Evolutionary conservation across 331 rosid species (phyloP).

Genomic region (Saraca asoca): DNA sequence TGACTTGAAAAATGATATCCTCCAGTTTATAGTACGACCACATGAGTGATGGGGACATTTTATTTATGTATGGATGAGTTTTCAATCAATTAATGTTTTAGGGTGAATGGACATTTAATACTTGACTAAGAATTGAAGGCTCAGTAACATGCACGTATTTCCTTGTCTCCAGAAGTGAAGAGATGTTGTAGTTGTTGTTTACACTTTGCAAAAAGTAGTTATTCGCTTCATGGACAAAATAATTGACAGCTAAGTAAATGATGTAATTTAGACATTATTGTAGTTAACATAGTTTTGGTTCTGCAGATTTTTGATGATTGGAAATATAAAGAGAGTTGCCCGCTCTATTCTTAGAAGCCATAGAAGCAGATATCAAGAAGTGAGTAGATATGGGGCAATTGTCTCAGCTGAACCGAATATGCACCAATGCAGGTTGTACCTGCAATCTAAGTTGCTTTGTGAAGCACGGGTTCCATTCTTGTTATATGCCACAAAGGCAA

Average conservation of each 20-base stretch:
- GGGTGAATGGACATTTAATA: neutral
- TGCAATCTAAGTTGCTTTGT: slow-evolving; percentile 42
- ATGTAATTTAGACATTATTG: slow-evolving; percentile 20
- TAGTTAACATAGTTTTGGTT: slow-evolving; percentile 31
- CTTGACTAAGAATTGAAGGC: neutral
- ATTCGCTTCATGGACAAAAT: neutral
- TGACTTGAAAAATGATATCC: neutral
- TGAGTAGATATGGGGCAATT: slow-evolving; percentile 52
- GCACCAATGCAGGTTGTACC: slow-evolving; percentile 50
- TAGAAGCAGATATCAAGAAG: slow-evolving; percentile 44
- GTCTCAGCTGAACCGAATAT: slow-evolving; percentile 50
- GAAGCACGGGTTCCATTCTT: slow-evolving; percentile 46
- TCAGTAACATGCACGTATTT: slow-evolving; percentile 3
- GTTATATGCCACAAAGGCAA: slow-evolving; percentile 45
- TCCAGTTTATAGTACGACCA: neutral
- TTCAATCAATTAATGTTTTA: neutral
- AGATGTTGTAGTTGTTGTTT: slow-evolving; percentile 19
- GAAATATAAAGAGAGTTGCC: slow-evolving; percentile 50
- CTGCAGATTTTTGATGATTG: slow-evolving; percentile 78
- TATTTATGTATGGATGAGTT: neutral
- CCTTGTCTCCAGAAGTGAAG: slow-evolving; percentile 26
- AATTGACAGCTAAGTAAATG: slow-evolving; percentile 4
- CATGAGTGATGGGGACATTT: neutral
- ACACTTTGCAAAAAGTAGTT: neutral
- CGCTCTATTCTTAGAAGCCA: slow-evolving; percentile 45